Evolutionary conservation across 2,329 filamentous ascomycete species (phyloP).

Genomic region (Colletotrichum chrysophilum): DNA sequence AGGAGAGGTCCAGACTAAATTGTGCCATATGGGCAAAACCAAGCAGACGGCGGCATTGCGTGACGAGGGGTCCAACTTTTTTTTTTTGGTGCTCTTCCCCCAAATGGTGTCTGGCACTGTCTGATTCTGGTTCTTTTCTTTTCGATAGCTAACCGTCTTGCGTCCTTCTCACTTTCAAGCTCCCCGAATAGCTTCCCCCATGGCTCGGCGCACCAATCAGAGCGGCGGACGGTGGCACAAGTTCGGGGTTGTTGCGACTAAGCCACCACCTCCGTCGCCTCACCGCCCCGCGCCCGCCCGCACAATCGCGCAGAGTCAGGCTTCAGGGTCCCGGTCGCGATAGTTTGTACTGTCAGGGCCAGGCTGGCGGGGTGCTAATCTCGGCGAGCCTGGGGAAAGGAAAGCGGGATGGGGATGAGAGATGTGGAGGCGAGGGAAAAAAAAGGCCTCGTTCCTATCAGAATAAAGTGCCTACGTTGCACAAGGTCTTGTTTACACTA

Average conservation of each 20-base stretch:
- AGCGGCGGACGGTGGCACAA: conserved; percentile 16
- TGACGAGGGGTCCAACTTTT: background rate
- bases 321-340: conserved; percentile 2
- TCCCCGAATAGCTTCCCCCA: conserved; percentile 13
- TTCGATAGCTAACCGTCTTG: background rate
- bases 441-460: background rate
- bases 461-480: background rate
- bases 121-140: background rate
- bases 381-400: conserved; percentile 16
- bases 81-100: background rate
- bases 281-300: conserved; percentile 20
- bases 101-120: background rate
- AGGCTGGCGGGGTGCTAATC: conserved; percentile 13
- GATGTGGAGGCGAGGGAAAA: background rate
- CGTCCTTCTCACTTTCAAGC: background rate
- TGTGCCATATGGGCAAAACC: conserved; percentile 9
- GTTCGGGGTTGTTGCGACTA: conserved; percentile 11
- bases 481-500: background rate
- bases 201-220: conserved; percentile 7
- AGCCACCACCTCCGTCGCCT: conserved; percentile 17
- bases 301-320: background rate
- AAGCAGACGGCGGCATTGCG: background rate
- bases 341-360: background rate
- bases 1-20: conserved; percentile 10
- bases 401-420: conserved; percentile 3